phyloP scores from a whole-genome alignment of 441 rosid genomes.

The Populus hybrid region DNA sequence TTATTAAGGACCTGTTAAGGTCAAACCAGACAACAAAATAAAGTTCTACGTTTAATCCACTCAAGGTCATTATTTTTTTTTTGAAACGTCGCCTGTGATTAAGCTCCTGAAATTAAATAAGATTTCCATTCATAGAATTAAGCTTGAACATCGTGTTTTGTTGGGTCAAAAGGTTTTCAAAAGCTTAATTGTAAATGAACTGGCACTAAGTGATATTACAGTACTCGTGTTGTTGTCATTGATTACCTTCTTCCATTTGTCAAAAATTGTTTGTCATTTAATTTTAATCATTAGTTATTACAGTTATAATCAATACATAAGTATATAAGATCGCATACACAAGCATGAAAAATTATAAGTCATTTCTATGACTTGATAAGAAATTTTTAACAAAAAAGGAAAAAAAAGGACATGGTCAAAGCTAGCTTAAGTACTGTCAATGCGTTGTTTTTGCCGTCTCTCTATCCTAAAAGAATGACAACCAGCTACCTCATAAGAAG shows the following conservation, averaged over 20 bases:
- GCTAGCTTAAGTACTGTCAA: not conserved
- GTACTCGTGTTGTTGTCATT: constrained; percentile 39
- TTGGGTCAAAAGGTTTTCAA: not conserved
- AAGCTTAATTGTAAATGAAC: not conserved
- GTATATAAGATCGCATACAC: too few species aligned
- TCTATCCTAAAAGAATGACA: not conserved
- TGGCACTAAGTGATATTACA: constrained; percentile 10
- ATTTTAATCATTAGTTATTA: not conserved
- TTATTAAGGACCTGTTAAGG: not conserved
- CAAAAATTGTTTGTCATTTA: too few species aligned
- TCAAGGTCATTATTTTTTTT: not conserved
- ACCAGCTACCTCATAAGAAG: not conserved
- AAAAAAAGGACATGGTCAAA: not conserved
- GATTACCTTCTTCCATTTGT: constrained; percentile 42
- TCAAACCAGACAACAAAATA: not conserved
- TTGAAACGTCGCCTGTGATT: not conserved
- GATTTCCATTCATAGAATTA: not conserved
- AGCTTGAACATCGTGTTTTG: not conserved
- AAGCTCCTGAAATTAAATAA: not conserved
- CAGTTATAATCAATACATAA: not conserved
- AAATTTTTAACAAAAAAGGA: not conserved
- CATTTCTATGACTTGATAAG: not conserved
- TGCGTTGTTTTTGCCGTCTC: not conserved
- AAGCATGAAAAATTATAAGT: not conserved
- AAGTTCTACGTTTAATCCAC: not conserved